Percentiles rank a stretch among this genome's conserved stretches.
Conservation (phyloP, 306 rosid species). For the Betula pendula region DNA sequence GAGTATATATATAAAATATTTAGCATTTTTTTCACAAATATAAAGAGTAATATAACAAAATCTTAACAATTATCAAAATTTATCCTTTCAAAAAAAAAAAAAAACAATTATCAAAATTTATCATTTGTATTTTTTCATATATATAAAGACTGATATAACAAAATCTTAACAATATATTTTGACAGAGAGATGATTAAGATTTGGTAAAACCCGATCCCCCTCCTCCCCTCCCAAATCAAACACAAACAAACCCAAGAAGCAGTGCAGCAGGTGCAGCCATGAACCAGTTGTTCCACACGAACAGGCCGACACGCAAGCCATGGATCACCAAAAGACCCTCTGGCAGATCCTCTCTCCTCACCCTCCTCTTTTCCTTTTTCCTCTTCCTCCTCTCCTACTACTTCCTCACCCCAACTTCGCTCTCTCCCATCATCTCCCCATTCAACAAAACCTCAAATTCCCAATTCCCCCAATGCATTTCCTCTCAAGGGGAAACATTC, state of each 20-base stretch:
- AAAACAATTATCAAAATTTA: too few species aligned
- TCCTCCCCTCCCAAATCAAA: not conserved
- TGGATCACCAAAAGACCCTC: conserved; percentile 43
- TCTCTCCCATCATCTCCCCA: conserved; percentile 21
- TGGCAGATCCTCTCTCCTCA: conserved; percentile 34
- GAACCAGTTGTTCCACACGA: conserved; percentile 28
- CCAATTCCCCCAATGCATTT: conserved; percentile 41
- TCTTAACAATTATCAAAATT: too few species aligned
- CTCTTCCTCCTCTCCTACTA: conserved; percentile 41
- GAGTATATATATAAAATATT: too few species aligned
- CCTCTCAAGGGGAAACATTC: conserved; percentile 54
- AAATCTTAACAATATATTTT: too few species aligned
- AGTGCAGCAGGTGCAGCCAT: conserved; percentile 15
- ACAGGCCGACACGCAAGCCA: conserved; percentile 36
- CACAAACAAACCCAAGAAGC: too few species aligned
- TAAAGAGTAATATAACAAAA: too few species aligned
- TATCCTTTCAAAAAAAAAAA: too few species aligned
- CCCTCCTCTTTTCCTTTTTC: conserved; percentile 37
- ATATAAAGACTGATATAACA: too few species aligned
- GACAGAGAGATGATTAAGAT: too few species aligned
- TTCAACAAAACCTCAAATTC: not conserved
- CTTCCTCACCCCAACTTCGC: conserved; percentile 31
- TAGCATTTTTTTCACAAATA: too few species aligned
- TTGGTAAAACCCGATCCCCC: too few species aligned
- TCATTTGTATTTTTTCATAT: too few species aligned